A percentile compares a stretch with the other conserved stretches of the same genome.
Evolutionary conservation across 148 eudicot species (phyloP).

Genomic region (Drosera capensis): DNA sequence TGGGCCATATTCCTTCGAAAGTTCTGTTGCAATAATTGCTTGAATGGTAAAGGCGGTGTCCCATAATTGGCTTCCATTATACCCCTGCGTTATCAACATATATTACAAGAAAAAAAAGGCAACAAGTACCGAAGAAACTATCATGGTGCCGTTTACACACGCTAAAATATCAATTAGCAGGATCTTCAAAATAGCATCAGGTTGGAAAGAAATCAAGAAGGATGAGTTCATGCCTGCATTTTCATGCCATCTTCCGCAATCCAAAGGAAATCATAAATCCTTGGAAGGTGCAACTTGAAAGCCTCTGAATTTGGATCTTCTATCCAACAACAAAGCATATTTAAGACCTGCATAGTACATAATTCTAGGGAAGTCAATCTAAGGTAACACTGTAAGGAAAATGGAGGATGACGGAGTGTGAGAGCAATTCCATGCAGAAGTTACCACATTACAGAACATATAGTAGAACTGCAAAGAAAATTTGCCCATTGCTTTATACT

Average conservation of each 20-base stretch:
- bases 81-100: slow-evolving; percentile 46
- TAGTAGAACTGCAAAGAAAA: too few relatives aligned
- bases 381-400: too few relatives aligned
- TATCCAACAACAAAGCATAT: slow-evolving; percentile 98
- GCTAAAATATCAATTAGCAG: not conserved
- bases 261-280: slow-evolving; percentile 83
- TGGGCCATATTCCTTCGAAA: slow-evolving; percentile 53
- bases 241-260: slow-evolving; percentile 99
- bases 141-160: not conserved
- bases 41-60: slow-evolving; percentile 85
- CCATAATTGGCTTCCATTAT: slow-evolving; percentile 96
- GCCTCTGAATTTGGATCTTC: slow-evolving; percentile 98
- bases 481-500: too few relatives aligned
- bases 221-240: slow-evolving; percentile 65
- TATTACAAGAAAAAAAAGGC: too few relatives aligned
- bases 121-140: too few relatives aligned
- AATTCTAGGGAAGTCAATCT: not conserved
- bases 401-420: too few relatives aligned
- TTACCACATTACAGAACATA: too few relatives aligned
- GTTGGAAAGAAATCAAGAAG: not conserved
- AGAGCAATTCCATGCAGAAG: too few relatives aligned
- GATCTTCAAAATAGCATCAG: not conserved
- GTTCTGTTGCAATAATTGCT: slow-evolving; percentile 69
- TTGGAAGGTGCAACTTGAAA: slow-evolving; percentile 91
- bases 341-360: slow-evolving; percentile 33